Conservation (phyloP, 768 basidiomycete species). For the Agrocybe pediades region DNA sequence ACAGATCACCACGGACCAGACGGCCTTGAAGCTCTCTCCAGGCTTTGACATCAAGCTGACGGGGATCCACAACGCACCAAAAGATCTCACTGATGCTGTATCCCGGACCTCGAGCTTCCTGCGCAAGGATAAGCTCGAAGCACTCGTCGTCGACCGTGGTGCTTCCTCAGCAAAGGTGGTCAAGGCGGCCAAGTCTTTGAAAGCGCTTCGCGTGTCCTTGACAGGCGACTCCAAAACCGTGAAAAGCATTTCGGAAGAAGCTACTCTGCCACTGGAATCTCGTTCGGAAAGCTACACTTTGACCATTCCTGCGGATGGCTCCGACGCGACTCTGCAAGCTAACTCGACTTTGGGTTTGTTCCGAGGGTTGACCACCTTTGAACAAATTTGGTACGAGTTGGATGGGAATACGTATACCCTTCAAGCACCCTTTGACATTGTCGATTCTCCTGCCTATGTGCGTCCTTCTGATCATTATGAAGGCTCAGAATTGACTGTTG, state of each 20-base stretch:
- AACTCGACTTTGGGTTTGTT: constrained; percentile 70
- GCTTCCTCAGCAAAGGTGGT: constrained; percentile 46
- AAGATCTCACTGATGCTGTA: constrained; percentile 59
- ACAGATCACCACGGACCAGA: constrained; percentile 43
- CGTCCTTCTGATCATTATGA: constrained; percentile 23
- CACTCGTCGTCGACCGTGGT: constrained; percentile 63
- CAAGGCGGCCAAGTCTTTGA: constrained; percentile 40
- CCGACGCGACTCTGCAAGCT: constrained; percentile 53
- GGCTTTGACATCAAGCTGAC: constrained; percentile 45
- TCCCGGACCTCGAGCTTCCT: constrained; percentile 45
- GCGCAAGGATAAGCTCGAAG: constrained; percentile 55
- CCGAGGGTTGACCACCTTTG: constrained; percentile 76
- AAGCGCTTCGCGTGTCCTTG: constrained; percentile 48
- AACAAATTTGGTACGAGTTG: constrained; percentile 65
- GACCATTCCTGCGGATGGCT: constrained; percentile 56
- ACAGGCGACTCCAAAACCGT: constrained; percentile 25
- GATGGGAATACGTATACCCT: constrained; percentile 54
- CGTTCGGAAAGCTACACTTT: constrained; percentile 66
- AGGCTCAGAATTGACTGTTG: not conserved
- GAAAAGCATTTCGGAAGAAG: constrained; percentile 56
- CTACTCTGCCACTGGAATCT: constrained; percentile 48
- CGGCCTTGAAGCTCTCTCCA: constrained; percentile 35
- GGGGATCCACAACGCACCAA: constrained; percentile 43
- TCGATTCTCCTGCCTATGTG: constrained; percentile 68
- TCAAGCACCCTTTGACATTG: constrained; percentile 57